These are phyloP conservation scores for Termitomyces sp. DNA, from an alignment of 1,284 basidiomycete genomes.

Conservation along the genomic window DNA sequence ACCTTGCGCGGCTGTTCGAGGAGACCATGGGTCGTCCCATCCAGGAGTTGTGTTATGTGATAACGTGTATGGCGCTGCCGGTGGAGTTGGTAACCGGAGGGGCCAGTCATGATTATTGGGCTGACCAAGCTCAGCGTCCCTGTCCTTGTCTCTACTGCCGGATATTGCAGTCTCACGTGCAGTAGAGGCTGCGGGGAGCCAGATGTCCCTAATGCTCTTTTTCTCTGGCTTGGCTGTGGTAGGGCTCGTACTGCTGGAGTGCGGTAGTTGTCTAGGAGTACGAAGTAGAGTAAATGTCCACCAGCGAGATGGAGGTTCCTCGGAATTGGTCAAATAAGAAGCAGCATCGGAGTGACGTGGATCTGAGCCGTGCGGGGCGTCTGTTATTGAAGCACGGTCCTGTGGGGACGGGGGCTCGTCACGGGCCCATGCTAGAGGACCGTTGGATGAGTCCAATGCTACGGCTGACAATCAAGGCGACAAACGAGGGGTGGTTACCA, in stretches of 20 bases:
- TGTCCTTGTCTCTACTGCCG: slow-evolving; percentile 28
- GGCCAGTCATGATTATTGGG: slow-evolving; percentile 23
- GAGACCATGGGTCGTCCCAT: slow-evolving; percentile 66
- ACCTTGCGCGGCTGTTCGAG: slow-evolving; percentile 37
- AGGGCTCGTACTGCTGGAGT: slow-evolving; percentile 13
- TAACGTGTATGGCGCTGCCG: slow-evolving; percentile 42
- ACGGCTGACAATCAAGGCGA: slow-evolving; percentile 17
- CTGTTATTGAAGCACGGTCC: slow-evolving; percentile 33
- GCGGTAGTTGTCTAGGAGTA: slow-evolving; percentile 23
- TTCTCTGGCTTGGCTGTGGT: slow-evolving; percentile 25
- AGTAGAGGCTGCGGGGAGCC: slow-evolving; percentile 33
- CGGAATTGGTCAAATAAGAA: slow-evolving; percentile 45
- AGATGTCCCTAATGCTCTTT: slow-evolving; percentile 35
- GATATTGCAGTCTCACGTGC: slow-evolving; percentile 28
- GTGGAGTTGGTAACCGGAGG: slow-evolving; percentile 35
- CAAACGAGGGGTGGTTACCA: slow-evolving; percentile 71
- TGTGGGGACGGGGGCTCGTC: slow-evolving; percentile 75
- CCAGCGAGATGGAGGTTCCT: slow-evolving; percentile 52
- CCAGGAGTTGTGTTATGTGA: slow-evolving; percentile 55
- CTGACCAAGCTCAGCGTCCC: slow-evolving; percentile 14
- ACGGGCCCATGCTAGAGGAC: slow-evolving; percentile 65
- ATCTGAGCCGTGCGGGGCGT: slow-evolving; percentile 27
- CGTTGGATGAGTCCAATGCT: slow-evolving; percentile 12
- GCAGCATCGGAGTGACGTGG: slow-evolving; percentile 44
- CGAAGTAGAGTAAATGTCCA: slow-evolving; percentile 60